Percentiles rank a stretch among this genome's conserved stretches.
These are phyloP conservation scores for Climacium dendroides DNA, from an alignment of 225 moss, liverwort and hornwort genomes.

Conservation along the genomic window DNA sequence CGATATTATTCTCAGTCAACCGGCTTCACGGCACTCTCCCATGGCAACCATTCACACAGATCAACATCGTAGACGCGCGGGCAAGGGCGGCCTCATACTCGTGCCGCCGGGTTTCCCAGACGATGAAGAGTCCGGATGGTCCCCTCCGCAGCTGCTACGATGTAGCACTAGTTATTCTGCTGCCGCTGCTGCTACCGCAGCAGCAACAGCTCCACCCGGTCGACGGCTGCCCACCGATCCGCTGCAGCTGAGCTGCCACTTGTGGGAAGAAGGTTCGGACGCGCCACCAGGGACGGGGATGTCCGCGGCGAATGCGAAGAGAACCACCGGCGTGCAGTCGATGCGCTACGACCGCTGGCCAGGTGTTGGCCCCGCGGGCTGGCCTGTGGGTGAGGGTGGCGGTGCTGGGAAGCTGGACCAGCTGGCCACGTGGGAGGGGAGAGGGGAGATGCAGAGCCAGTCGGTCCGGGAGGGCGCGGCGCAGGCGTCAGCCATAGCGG, in stretches of 20 bases:
- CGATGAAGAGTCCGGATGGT: background rate
- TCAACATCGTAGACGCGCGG: background rate
- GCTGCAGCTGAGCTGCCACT: background rate
- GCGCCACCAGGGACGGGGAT: background rate
- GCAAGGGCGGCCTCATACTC: background rate
- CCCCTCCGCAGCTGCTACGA: background rate
- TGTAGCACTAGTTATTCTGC: background rate
- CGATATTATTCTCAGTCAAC: background rate
- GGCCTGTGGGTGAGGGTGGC: background rate
- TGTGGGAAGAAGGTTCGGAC: constrained; percentile 10
- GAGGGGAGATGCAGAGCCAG: constrained; percentile 1
- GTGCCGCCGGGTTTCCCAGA: background rate
- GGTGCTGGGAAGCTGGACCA: background rate
- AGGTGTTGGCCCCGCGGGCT: background rate
- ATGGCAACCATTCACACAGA: background rate
- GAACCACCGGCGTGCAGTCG: background rate
- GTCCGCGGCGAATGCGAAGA: background rate
- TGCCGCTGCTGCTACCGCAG: no score
- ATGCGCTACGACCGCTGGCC: constrained; percentile 1
- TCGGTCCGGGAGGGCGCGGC: constrained; percentile 1
- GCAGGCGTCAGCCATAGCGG: background rate
- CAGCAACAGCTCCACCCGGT: background rate
- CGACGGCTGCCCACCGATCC: background rate
- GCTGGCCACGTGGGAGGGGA: background rate
- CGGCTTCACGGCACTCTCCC: background rate